phyloP scores from a whole-genome alignment of 2,329 filamentous ascomycete genomes.

The Sporothrix schenckii region DNA sequence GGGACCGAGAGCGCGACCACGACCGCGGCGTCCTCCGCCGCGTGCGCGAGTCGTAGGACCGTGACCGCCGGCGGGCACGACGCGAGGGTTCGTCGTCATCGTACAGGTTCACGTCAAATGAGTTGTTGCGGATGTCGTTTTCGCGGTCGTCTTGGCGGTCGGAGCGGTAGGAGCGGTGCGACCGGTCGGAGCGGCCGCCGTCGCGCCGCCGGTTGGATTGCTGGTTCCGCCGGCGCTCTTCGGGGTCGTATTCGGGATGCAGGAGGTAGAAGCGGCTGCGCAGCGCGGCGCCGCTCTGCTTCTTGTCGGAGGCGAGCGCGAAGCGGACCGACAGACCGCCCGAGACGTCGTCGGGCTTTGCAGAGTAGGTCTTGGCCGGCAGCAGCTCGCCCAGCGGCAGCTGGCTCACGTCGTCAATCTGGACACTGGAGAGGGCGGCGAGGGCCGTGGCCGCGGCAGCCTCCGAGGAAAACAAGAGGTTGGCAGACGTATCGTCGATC shows the following conservation, averaged over 20 bases:
- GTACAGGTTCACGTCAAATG: conserved; percentile 73
- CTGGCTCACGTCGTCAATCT: conserved; percentile 55
- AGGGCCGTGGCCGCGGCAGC: conserved; percentile 58
- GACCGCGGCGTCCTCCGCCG: conserved; percentile 10
- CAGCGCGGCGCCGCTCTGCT: conserved; percentile 74
- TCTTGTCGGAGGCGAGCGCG: conserved; percentile 75
- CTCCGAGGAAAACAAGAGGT: conserved; percentile 72
- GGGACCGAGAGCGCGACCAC: conserved; percentile 26
- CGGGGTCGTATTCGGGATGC: conserved; percentile 85
- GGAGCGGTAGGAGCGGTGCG: conserved; percentile 39
- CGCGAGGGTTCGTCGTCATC: conserved; percentile 51
- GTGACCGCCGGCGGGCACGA: conserved; percentile 41
- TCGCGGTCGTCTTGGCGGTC: conserved; percentile 50
- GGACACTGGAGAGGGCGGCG: conserved; percentile 52
- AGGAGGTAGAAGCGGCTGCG: conserved; percentile 90
- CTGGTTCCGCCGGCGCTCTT: conserved; percentile 64
- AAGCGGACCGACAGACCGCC: conserved; percentile 71
- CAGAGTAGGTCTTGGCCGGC: conserved; percentile 68
- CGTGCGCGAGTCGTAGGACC: conserved; percentile 5
- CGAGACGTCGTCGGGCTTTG: conserved; percentile 70
- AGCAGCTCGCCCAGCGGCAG: conserved; percentile 66
- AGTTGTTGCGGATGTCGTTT: conserved; percentile 54
- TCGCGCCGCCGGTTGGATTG: conserved; percentile 50
- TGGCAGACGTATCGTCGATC: conserved; percentile 92
- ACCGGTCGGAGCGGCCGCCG: conserved; percentile 27